Conservation (phyloP, 208 protist species). For the Tritrichomonas musculus region DNA sequence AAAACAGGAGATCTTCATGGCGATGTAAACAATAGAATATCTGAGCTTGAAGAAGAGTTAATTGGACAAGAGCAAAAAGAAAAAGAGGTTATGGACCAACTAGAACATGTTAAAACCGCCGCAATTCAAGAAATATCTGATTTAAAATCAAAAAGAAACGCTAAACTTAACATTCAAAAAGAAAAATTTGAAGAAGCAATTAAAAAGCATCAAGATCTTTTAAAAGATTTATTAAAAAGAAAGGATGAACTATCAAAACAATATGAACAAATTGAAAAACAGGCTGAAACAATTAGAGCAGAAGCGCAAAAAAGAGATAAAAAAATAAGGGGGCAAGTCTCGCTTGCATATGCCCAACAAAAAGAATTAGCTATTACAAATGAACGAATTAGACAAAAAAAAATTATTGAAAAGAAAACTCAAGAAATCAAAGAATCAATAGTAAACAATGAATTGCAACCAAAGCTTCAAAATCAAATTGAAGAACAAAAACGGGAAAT, state of each 20-base stretch:
- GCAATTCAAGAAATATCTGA: background rate
- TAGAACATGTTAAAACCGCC: background rate
- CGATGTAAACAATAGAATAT: background rate
- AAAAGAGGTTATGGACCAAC: background rate
- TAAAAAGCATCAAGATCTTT: background rate
- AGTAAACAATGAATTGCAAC: background rate
- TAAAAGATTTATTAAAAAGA: background rate
- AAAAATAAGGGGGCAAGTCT: background rate
- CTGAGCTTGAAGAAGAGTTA: background rate
- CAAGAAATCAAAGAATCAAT: slow-evolving; percentile 33
- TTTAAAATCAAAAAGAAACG: background rate
- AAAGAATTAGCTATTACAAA: background rate
- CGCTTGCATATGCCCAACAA: background rate
- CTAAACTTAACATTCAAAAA: background rate
- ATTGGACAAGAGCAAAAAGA: background rate
- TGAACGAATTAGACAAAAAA: slow-evolving; percentile 11
- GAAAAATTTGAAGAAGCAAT: background rate
- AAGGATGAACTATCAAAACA: background rate
- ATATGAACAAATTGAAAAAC: background rate
- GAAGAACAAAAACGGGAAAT: background rate
- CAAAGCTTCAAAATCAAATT: background rate
- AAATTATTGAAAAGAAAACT: background rate
- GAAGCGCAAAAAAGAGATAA: background rate
- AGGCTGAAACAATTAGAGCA: background rate
- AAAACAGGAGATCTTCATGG: background rate